Evolutionary conservation across 768 basidiomycete genomes (phyloP), one percentile per base, ranked within the genome.

Genomic region (Sistotremastrum suecicum): DNA sequence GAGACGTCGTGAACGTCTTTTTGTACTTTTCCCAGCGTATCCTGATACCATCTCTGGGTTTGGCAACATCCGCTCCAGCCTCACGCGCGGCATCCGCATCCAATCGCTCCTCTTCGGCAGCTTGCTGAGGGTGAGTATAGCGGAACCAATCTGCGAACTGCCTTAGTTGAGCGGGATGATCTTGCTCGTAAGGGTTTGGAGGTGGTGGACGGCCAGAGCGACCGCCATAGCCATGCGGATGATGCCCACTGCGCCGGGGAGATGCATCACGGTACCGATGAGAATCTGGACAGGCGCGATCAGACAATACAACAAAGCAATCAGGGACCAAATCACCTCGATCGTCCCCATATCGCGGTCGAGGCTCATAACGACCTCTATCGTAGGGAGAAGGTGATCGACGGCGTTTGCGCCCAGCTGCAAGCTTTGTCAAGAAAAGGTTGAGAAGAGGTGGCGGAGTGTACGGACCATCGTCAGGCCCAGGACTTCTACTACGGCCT

Each of bases 1-100:
- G 91, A 48, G 75, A 74, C 40, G 79, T 80, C 46, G 80, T 70
- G 59, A 91, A 92, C 44, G 85, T 82, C 63, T 90, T 91, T 66
- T 90, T 88, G 61, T 95, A 94, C 58, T 86, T 87, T 62, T 94
- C 89, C 80, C 90, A 95, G 42, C 78, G 76, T 49, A 74, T 62
- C 62, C 77, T 80, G 63, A 88, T 88, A 44, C 84, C 85, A 51
- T 85, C 84, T 37, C 85, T 77, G 38, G 86, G 85, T 60, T 84
- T 86, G 30, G 78, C 71, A 35, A 83, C 84, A 56, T 87, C 80
- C 11, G 39, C 46, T 11, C 77, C 83, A 5, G 84, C 83, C 59
- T 85, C 81, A 59, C 80, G 79, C 54, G 88, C 85, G 9, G 84
- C 83, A 42, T 77, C 81, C 56, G 86, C 86, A 66, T 87, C 86